phyloP scores from a whole-genome alignment of 75 land plant genomes.

The Cunninghamia lanceolata region DNA sequence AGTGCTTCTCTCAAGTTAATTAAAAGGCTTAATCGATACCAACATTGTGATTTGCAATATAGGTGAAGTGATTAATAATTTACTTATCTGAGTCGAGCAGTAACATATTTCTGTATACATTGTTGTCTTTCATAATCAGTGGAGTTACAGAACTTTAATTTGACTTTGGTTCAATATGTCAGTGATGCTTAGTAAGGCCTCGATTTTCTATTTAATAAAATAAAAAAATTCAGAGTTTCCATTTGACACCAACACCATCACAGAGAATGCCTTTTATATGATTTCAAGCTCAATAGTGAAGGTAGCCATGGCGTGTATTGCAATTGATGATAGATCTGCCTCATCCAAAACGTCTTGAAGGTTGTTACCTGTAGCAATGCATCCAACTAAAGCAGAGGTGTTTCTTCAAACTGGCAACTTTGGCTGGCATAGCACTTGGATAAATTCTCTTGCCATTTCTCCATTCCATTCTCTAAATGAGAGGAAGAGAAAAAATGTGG shows the following conservation, averaged over 20 bases:
- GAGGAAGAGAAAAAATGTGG: too few species aligned
- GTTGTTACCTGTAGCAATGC: not conserved
- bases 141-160: not conserved
- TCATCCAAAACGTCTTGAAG: not conserved
- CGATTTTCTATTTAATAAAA: not conserved
- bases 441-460: too few species aligned
- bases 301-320: not conserved
- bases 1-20: not conserved
- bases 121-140: not conserved
- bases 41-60: not conserved
- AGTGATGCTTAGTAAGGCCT: not conserved
- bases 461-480: too few species aligned
- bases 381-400: not conserved
- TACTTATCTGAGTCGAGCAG: not conserved
- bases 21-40: not conserved
- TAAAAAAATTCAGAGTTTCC: not conserved
- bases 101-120: not conserved
- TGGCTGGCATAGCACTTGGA: not conserved
- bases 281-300: not conserved
- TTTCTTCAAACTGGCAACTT: not conserved
- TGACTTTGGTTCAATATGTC: not conserved
- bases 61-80: not conserved
- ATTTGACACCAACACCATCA: not conserved
- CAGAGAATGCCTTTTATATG: not conserved
- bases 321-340: not conserved